Percentiles rank a stretch among this genome's conserved stretches.
Evolutionary conservation across 108 stramenopile species (phyloP).

Genomic region (Craspedostauros australis): DNA sequence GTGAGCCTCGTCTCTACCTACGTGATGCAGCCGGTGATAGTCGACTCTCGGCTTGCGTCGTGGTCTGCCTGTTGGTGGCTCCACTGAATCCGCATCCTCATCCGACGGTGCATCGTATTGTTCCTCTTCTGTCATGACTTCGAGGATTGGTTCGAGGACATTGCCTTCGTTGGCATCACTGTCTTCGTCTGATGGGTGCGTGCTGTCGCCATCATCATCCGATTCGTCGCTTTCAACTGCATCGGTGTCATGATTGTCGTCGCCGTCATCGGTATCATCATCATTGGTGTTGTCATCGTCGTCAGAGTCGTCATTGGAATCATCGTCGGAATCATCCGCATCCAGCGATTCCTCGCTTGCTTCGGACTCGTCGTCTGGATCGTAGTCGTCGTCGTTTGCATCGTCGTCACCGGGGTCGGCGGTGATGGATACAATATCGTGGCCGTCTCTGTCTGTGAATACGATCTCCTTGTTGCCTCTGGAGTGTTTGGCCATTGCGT

Average conservation of each 20-base stretch:
- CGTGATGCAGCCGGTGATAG: no score
- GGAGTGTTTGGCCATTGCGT: slow-evolving; percentile 6
- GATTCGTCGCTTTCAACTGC: no score
- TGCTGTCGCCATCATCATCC: background rate
- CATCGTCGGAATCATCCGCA: background rate
- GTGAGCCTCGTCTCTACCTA: no score
- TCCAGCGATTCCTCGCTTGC: background rate
- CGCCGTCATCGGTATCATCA: slow-evolving; percentile 1
- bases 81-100: no score
- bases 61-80: no score
- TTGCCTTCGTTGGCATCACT: no score
- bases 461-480: background rate
- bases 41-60: no score
- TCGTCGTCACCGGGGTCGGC: background rate
- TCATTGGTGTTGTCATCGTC: slow-evolving; percentile 2
- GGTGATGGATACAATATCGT: background rate
- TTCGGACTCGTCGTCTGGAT: background rate
- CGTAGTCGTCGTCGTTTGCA: background rate
- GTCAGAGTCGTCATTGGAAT: slow-evolving; percentile 5
- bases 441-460: background rate
- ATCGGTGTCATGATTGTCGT: background rate
- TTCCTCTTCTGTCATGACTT: no score
- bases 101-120: no score
- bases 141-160: no score
- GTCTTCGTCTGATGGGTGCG: no score